Evolutionary conservation across 345 rosid species (phyloP).

Genomic region (Eucalyptus polybractea): DNA sequence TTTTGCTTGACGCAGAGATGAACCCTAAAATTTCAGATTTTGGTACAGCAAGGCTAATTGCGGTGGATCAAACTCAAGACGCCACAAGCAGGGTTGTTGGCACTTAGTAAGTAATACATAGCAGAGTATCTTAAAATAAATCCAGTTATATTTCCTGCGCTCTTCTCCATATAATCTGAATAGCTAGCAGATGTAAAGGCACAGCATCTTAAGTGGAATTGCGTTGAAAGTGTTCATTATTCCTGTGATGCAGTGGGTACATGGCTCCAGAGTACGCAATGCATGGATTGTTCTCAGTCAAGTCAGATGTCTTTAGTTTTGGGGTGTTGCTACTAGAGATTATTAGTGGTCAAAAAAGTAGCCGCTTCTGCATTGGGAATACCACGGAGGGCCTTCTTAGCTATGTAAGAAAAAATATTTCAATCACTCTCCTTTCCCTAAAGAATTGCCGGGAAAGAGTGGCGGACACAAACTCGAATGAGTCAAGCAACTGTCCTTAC

Average conservation of each 20-base stretch:
- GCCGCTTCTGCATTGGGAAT: background rate
- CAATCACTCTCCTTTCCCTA: background rate
- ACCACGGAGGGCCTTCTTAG: background rate
- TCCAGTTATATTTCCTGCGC: rapidly evolving
- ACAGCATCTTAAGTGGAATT: too few species aligned
- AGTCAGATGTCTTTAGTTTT: background rate
- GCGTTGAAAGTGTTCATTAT: background rate
- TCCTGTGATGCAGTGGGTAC: background rate
- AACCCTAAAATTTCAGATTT: too few species aligned
- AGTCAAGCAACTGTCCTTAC: background rate
- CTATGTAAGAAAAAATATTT: background rate
- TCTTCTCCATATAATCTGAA: background rate
- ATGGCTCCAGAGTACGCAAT: background rate
- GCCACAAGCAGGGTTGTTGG: too few species aligned
- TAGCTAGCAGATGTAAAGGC: background rate
- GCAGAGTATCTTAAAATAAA: too few species aligned
- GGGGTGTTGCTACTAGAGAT: background rate
- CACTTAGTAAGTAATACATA: too few species aligned
- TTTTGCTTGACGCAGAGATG: too few species aligned
- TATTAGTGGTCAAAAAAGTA: background rate
- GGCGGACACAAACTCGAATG: background rate
- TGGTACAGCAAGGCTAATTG: too few species aligned
- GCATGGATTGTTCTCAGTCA: background rate
- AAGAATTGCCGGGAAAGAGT: rapidly evolving
- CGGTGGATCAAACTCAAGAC: too few species aligned